Percentiles rank a stretch among this genome's conserved stretches.
These are phyloP conservation scores for Jacaranda mimosifolia DNA, from an alignment of 257 asterid genomes.

Conservation along the genomic window DNA sequence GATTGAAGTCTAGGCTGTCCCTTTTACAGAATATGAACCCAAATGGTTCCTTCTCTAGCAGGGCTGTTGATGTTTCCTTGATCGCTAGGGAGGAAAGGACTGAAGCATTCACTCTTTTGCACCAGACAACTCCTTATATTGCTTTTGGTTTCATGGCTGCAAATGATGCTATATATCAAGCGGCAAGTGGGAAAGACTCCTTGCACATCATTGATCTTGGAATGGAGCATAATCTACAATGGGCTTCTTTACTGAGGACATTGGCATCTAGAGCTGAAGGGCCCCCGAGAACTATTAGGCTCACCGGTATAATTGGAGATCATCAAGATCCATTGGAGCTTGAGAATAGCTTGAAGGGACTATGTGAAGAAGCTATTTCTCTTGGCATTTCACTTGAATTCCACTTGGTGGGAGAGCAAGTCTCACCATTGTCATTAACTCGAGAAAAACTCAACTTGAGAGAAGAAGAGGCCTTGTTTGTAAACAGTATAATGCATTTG, in stretches of 20 bases:
- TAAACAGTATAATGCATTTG: slow-evolving; percentile 56
- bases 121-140: slow-evolving; percentile 60
- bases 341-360: slow-evolving; percentile 40
- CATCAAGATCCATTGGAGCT: slow-evolving; percentile 39
- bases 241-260: slow-evolving; percentile 53
- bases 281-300: slow-evolving; percentile 48
- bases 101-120: slow-evolving; percentile 55
- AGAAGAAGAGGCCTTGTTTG: slow-evolving; percentile 49
- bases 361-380: slow-evolving; percentile 46
- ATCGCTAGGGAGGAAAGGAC: slow-evolving; percentile 41
- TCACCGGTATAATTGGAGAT: slow-evolving; percentile 58
- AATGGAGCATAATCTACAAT: slow-evolving; percentile 59
- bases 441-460: slow-evolving; percentile 50
- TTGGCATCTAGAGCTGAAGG: slow-evolving; percentile 44
- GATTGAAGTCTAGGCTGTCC: slow-evolving; percentile 49
- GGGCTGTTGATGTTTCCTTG: slow-evolving; percentile 27
- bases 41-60: slow-evolving; percentile 41
- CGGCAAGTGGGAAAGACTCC: slow-evolving; percentile 44
- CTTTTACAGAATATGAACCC: slow-evolving; percentile 48
- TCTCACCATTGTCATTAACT: slow-evolving; percentile 49
- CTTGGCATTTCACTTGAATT: slow-evolving; percentile 47
- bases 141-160: slow-evolving; percentile 63
- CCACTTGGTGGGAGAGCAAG: slow-evolving; percentile 34
- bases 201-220: slow-evolving; percentile 69
- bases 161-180: slow-evolving; percentile 62